Conservation (phyloP, 2,329 filamentous ascomycete genomes). For the Alternaria postmessia region DNA sequence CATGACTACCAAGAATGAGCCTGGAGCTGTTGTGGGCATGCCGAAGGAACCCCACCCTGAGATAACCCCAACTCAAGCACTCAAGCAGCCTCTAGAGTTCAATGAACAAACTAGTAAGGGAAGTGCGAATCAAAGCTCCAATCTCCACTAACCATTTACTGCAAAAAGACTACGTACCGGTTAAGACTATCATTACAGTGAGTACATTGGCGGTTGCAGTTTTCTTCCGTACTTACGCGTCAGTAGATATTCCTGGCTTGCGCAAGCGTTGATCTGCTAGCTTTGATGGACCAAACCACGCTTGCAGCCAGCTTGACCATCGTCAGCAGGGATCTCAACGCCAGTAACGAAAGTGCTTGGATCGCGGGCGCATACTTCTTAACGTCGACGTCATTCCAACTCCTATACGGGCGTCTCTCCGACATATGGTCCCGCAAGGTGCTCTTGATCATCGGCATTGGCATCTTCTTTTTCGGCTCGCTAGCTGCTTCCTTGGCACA, state of each 20-base stretch:
- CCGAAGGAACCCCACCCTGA: not conserved
- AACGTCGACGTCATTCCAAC: constrained; percentile 69
- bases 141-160: not conserved
- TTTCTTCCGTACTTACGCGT: constrained; percentile 3
- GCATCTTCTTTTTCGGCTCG: constrained; percentile 59
- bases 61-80: not conserved
- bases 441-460: constrained; percentile 61
- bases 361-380: constrained; percentile 63
- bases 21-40: not conserved
- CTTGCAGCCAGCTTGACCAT: constrained; percentile 33
- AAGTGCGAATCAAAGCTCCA: not conserved
- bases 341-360: constrained; percentile 62
- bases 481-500: constrained; percentile 64
- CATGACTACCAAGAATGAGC: not conserved
- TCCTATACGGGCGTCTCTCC: constrained; percentile 69
- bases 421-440: constrained; percentile 63
- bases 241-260: constrained; percentile 33
- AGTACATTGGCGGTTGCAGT: not conserved
- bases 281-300: constrained; percentile 33
- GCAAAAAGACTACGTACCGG: constrained; percentile 26
- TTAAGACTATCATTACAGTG: constrained; percentile 30
- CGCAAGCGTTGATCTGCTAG: constrained; percentile 31
- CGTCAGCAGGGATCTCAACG: constrained; percentile 43
- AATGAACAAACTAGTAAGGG: constrained; percentile 31
- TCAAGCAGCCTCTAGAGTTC: constrained; percentile 14